phyloP scores from a whole-genome alignment of 768 basidiomycete species.

The Collybia sordida region DNA sequence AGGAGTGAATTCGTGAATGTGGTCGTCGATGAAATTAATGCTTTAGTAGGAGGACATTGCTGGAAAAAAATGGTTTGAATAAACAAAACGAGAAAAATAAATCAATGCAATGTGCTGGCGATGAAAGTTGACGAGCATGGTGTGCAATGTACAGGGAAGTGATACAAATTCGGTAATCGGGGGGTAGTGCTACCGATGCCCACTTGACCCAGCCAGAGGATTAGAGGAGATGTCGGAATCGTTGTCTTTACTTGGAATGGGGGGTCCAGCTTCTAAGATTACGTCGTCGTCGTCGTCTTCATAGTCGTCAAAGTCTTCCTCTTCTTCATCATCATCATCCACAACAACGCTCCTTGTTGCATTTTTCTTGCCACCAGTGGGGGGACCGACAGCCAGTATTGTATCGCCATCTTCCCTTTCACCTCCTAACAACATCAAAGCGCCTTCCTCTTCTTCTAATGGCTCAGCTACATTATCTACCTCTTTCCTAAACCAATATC shows the following conservation, averaged over 20 bases:
- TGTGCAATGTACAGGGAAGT: not conserved
- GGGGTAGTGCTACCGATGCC: constrained; percentile 5
- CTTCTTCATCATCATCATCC: constrained; percentile 34
- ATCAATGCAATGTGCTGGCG: constrained; percentile 5
- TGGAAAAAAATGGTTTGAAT: too few species aligned
- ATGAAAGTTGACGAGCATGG: not conserved
- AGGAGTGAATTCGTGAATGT: too few species aligned
- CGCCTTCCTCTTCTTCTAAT: constrained; percentile 29
- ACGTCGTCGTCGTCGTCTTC: constrained; percentile 65
- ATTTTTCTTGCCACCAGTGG: constrained; percentile 38
- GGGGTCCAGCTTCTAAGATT: constrained; percentile 74
- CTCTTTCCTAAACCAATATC: constrained; percentile 77
- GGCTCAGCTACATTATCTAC: constrained; percentile 37
- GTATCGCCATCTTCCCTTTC: constrained; percentile 38
- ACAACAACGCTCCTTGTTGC: constrained; percentile 28
- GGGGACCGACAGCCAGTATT: constrained; percentile 60
- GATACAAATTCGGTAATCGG: not conserved
- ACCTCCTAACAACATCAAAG: constrained; percentile 12
- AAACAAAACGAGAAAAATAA: too few species aligned
- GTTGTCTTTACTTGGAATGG: constrained; percentile 26
- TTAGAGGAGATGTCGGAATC: constrained; percentile 6
- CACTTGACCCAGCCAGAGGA: constrained; percentile 16
- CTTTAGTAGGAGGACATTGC: too few species aligned
- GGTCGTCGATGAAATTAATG: too few species aligned
- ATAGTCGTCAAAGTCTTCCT: constrained; percentile 37